phyloP scores from a whole-genome alignment of 768 basidiomycete genomes.

The Paxillus involutus region DNA sequence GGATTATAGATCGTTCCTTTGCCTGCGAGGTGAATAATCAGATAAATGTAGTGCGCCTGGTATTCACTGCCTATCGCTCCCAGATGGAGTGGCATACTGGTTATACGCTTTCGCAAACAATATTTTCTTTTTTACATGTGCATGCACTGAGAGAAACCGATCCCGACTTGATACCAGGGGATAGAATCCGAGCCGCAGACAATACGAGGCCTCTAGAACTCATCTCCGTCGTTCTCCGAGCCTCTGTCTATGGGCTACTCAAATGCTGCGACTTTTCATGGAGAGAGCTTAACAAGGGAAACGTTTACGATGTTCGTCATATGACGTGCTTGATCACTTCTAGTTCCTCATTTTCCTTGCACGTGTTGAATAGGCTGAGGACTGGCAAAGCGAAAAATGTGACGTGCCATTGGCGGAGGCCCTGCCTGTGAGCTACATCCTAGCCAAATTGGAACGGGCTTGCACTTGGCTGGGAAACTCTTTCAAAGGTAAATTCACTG shows the following conservation, averaged over 20 bases:
- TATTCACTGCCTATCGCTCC: slow-evolving; percentile 14
- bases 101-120: slow-evolving; percentile 80
- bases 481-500: slow-evolving; percentile 35
- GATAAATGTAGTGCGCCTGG: slow-evolving; percentile 7
- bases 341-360: slow-evolving; percentile 11
- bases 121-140: slow-evolving; percentile 76
- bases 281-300: slow-evolving; percentile 76
- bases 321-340: slow-evolving; percentile 12
- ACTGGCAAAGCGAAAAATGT: slow-evolving; percentile 89
- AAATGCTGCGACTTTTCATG: slow-evolving; percentile 84
- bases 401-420: slow-evolving; percentile 75
- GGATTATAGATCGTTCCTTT: slow-evolving; percentile 79
- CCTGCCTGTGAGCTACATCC: slow-evolving; percentile 50
- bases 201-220: slow-evolving; percentile 57
- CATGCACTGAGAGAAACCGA: slow-evolving; percentile 64
- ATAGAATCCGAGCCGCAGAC: slow-evolving; percentile 31
- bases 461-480: slow-evolving; percentile 55
- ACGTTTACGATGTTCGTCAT: slow-evolving; percentile 71
- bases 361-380: slow-evolving; percentile 59
- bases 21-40: slow-evolving; percentile 68
- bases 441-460: slow-evolving; percentile 59
- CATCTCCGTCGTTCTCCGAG: slow-evolving; percentile 64
- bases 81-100: slow-evolving; percentile 91
- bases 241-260: slow-evolving; percentile 64
- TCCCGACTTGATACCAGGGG: slow-evolving; percentile 44